Conservation (phyloP, 345 rosid genomes). For the Lagerstroemia speciosa region DNA sequence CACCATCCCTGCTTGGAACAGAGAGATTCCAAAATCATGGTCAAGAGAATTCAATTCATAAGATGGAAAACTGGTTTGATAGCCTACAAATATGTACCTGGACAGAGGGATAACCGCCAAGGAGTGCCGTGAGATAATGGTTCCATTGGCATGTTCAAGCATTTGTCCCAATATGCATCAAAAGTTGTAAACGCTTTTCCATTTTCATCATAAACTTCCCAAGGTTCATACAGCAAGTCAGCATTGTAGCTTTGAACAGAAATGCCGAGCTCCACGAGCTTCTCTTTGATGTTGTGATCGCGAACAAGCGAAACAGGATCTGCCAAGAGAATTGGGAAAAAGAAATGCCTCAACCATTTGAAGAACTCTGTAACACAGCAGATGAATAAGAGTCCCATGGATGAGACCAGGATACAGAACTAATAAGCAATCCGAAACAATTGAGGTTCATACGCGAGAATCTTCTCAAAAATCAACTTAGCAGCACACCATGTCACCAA, state of each 20-base stretch:
- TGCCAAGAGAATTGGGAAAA: constrained; percentile 12
- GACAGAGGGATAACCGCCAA: constrained; percentile 48
- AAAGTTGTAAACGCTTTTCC: constrained; percentile 68
- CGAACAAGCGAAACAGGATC: constrained; percentile 84
- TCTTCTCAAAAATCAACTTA: background rate
- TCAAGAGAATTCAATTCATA: too few species aligned
- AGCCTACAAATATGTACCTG: constrained; percentile 38
- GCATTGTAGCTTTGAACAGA: constrained; percentile 88
- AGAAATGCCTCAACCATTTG: background rate
- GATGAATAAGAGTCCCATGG: background rate
- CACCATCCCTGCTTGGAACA: constrained; percentile 31
- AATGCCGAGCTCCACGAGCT: constrained; percentile 55
- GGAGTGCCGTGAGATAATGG: constrained; percentile 64
- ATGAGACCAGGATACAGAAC: background rate
- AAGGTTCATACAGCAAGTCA: constrained; percentile 84
- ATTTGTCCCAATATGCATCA: constrained; percentile 62
- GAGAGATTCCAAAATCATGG: background rate
- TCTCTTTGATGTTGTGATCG: constrained; percentile 72
- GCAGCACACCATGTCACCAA: constrained; percentile 1
- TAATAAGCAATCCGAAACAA: too few species aligned
- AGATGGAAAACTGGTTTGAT: background rate
- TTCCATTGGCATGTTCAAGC: constrained; percentile 54
- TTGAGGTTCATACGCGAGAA: background rate
- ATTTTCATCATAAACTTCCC: constrained; percentile 68
- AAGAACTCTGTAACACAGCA: background rate